phyloP scores from a whole-genome alignment of 257 asterid species.

The Nicotiana sylvestris region DNA sequence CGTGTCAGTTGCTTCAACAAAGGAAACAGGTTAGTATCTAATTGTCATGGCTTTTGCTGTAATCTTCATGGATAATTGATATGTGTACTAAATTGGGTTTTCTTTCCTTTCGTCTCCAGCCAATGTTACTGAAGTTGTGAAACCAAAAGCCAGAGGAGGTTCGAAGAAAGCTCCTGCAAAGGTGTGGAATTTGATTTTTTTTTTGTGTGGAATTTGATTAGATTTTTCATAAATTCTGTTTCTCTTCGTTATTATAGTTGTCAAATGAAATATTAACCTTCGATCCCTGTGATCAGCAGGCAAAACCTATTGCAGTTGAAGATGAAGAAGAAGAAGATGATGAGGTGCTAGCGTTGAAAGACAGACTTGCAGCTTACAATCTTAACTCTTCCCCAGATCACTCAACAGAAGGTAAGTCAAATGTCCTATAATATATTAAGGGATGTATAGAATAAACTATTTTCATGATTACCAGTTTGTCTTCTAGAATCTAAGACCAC shows the following conservation, averaged over 20 bases:
- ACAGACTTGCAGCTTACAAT: constrained; percentile 81
- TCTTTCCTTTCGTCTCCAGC: constrained; percentile 23
- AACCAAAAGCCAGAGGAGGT: constrained; percentile 57
- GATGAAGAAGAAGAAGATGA: constrained; percentile 54
- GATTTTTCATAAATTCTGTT: background rate
- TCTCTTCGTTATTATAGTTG: background rate
- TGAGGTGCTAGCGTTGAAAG: constrained; percentile 60
- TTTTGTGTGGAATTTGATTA: constrained; percentile 22
- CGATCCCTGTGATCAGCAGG: constrained; percentile 33
- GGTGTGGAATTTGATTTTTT: constrained; percentile 30
- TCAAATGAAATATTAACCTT: background rate
- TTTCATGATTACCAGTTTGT: background rate
- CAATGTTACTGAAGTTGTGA: constrained; percentile 38
- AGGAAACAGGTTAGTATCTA: constrained; percentile 46
- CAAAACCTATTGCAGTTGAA: constrained; percentile 26
- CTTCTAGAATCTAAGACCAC: background rate
- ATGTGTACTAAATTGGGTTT: background rate
- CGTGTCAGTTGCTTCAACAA: constrained; percentile 31
- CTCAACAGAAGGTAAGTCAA: constrained; percentile 51
- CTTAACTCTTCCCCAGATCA: constrained; percentile 81
- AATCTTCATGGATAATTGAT: background rate
- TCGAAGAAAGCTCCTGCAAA: constrained; percentile 79
- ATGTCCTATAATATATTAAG: background rate
- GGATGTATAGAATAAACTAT: background rate
- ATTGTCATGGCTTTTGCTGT: background rate